phyloP scores from a whole-genome alignment of 176 grass and related monocot genomes.

The Dactylis glomerata region DNA sequence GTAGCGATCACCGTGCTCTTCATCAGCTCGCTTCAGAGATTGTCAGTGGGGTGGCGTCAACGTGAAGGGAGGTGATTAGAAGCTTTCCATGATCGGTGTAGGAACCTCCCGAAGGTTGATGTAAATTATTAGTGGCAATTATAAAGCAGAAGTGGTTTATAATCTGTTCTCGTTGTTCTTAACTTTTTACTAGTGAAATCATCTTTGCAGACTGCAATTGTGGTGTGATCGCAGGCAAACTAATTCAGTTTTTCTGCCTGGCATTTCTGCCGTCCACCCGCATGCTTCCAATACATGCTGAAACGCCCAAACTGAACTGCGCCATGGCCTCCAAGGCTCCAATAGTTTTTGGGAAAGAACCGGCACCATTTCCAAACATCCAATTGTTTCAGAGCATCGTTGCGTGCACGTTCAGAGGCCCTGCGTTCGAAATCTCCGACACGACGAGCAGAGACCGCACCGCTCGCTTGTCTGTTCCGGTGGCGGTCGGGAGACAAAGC shows the following conservation, averaged over 20 bases:
- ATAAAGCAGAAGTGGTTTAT: background rate
- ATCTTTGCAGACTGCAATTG: background rate
- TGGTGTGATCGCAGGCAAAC: background rate
- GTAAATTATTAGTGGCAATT: constrained; percentile 39
- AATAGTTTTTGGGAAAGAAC: too few relatives aligned
- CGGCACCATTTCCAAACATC: too few relatives aligned
- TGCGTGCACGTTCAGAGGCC: background rate
- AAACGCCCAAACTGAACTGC: background rate
- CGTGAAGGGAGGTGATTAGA: background rate
- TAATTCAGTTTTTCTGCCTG: background rate
- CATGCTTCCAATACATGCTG: too few relatives aligned
- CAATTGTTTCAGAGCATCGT: background rate
- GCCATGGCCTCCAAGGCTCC: too few relatives aligned
- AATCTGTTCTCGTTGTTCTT: background rate
- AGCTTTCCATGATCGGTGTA: background rate
- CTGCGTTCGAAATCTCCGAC: background rate
- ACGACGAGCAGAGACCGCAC: background rate
- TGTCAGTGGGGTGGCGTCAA: background rate
- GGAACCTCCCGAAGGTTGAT: background rate
- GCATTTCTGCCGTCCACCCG: too few relatives aligned
- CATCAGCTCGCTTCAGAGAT: constrained; percentile 21
- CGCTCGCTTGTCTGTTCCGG: too few relatives aligned
- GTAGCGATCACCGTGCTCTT: constrained; percentile 55
- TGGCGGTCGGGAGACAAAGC: background rate
- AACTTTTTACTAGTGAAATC: background rate